Conservation (phyloP, 2,329 filamentous ascomycete species). For the Aspergillus bombycis region DNA sequence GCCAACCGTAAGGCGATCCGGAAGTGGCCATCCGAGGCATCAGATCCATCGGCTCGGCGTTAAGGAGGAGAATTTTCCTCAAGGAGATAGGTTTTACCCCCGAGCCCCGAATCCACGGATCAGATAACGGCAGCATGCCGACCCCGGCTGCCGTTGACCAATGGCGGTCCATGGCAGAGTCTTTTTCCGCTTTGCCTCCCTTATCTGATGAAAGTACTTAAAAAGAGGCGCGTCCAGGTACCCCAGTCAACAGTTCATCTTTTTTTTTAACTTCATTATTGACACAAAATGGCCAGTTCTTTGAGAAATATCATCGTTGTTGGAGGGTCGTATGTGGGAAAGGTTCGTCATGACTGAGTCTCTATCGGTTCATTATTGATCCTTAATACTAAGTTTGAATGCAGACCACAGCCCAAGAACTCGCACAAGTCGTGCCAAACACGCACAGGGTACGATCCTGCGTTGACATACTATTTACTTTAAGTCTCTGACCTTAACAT, state of each 20-base stretch:
- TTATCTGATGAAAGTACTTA: constrained; percentile 5
- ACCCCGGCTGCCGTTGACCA: neutral
- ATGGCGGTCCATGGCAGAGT: neutral
- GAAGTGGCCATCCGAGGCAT: neutral
- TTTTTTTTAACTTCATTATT: neutral
- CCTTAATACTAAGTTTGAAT: constrained; percentile 5
- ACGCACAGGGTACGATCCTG: constrained; percentile 35
- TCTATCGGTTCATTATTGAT: constrained; percentile 10
- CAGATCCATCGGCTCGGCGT: neutral
- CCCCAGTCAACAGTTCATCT: neutral
- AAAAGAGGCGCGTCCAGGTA: neutral
- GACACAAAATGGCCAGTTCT: constrained; percentile 27
- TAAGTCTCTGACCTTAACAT: neutral
- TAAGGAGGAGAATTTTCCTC: neutral
- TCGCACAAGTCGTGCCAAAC: constrained; percentile 35
- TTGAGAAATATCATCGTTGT: constrained; percentile 41
- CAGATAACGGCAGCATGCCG: neutral
- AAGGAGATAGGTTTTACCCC: neutral
- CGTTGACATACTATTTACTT: neutral
- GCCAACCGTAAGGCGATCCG: neutral
- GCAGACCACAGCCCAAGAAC: constrained; percentile 37
- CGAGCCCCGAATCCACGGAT: neutral
- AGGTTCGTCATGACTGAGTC: constrained; percentile 17
- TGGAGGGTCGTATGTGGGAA: constrained; percentile 41
- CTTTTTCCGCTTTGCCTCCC: neutral